Percentiles rank a stretch among this genome's conserved stretches.
These are phyloP conservation scores for Paratinospora sagittata DNA, from an alignment of 164 flowering plant species.

Conservation along the genomic window DNA sequence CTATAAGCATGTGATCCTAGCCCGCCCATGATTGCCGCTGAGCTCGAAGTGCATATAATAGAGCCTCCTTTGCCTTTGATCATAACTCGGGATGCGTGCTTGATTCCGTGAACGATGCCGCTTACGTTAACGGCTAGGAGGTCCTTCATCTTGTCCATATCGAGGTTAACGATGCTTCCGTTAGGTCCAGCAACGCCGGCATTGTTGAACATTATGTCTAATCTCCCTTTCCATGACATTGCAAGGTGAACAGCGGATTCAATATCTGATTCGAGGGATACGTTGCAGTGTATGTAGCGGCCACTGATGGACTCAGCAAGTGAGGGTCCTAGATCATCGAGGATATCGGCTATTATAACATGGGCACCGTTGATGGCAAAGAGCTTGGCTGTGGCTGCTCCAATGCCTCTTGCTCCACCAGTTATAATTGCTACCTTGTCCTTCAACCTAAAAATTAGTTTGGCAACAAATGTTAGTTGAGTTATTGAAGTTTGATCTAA, in stretches of 20 bases:
- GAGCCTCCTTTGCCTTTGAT: slow-evolving; percentile 36
- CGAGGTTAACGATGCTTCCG: slow-evolving; percentile 53
- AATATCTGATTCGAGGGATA: slow-evolving; percentile 51
- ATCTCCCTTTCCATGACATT: slow-evolving; percentile 47
- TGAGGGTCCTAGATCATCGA: slow-evolving; percentile 44
- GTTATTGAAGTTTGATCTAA: neutral
- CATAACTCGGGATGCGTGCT: slow-evolving; percentile 80
- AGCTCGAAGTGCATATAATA: slow-evolving; percentile 73
- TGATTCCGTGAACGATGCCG: slow-evolving; percentile 60
- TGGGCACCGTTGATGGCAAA: slow-evolving; percentile 65
- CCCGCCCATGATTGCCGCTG: slow-evolving; percentile 76
- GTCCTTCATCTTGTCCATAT: slow-evolving; percentile 35
- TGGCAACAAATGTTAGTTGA: neutral
- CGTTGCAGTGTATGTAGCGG: slow-evolving; percentile 65
- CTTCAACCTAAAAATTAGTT: slow-evolving; percentile 29
- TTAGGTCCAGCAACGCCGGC: slow-evolving; percentile 59
- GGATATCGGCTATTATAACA: slow-evolving; percentile 68
- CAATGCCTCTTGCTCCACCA: slow-evolving; percentile 88
- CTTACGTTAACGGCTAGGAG: slow-evolving; percentile 43
- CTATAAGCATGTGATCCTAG: slow-evolving; percentile 59
- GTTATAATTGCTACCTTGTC: slow-evolving; percentile 81
- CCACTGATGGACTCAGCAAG: slow-evolving; percentile 55
- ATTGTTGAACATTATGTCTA: slow-evolving; percentile 85
- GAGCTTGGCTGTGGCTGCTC: slow-evolving; percentile 59
- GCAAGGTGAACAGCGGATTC: slow-evolving; percentile 50